Conservation (phyloP, 1,284 basidiomycete genomes). For the Melampsora americana region DNA sequence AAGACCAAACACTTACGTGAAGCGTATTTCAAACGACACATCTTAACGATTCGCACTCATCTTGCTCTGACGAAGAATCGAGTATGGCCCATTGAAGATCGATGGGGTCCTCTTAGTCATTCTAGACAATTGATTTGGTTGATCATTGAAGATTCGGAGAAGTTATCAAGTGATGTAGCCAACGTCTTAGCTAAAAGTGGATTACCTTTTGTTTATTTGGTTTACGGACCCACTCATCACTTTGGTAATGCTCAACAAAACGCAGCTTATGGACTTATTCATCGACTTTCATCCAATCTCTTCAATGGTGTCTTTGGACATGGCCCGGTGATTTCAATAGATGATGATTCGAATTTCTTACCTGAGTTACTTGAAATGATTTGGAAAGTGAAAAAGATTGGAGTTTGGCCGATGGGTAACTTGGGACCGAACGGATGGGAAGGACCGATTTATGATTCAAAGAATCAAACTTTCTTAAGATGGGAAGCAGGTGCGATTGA, state of each 20-base stretch:
- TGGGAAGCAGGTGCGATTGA: slow-evolving; percentile 44
- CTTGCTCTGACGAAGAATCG: slow-evolving; percentile 17
- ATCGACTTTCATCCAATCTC: slow-evolving; percentile 22
- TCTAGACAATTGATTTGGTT: slow-evolving; percentile 40
- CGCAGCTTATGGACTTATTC: slow-evolving; percentile 44
- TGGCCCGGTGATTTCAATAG: slow-evolving; percentile 44
- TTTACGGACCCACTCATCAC: slow-evolving; percentile 43
- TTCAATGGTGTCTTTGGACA: slow-evolving; percentile 36
- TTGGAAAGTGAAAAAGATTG: slow-evolving; percentile 41
- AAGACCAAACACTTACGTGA: slow-evolving; percentile 29
- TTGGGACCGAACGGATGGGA: slow-evolving; percentile 44
- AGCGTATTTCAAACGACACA: slow-evolving; percentile 43
- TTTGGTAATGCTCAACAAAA: slow-evolving; percentile 45
- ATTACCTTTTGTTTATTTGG: slow-evolving; percentile 38
- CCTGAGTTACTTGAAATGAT: slow-evolving; percentile 43
- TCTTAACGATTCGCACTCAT: slow-evolving; percentile 37
- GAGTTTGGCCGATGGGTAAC: slow-evolving; percentile 46
- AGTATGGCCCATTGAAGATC: slow-evolving; percentile 14
- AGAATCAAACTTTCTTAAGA: slow-evolving; percentile 27
- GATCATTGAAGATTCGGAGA: slow-evolving; percentile 35
- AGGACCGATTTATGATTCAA: slow-evolving; percentile 41
- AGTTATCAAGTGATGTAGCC: slow-evolving; percentile 35
- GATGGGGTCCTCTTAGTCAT: neutral
- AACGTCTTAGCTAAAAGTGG: slow-evolving; percentile 12
- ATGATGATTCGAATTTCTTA: slow-evolving; percentile 45